Base-by-base conservation (phyloP, 176 grass and related monocot genomes). In the Triticum dicoccoides region DNA sequence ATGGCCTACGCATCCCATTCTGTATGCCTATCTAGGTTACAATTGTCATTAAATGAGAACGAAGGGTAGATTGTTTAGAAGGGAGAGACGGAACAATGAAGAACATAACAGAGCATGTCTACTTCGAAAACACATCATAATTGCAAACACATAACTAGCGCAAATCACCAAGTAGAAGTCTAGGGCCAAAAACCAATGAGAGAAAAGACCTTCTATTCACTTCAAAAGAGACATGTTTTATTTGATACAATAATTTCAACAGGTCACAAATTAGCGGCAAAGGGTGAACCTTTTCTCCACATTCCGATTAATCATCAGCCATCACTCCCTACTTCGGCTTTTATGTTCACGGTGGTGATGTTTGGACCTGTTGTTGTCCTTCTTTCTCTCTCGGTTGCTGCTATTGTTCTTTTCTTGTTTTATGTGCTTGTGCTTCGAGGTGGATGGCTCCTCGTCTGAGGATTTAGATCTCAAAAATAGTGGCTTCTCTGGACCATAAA, bases 401-500 rank as follows among this genome's bases (percentile, higher is more conserved):
- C 75, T 68, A 13, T 5, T 51, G 0, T 44, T 73, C 68, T 81
- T 67, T 25, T 61, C 73, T 88, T 92, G 49, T 85, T 82, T 77
- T 67, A 47, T 30, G 63, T 65, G 41, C 73, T 25, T 33, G 11
- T 47, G 39, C 83, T 83, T 52, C 9, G 69, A 58, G 33, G 38
- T 63, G 47, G 32, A 88, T 52, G 77, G 49, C 59, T 77, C 78
- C 61, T 65, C 61, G n/a, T 20, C 63, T 25, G n/a, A 37, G 56
- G 65, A 76, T 21, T 80, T 66, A 23, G 69, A 88, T 90, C 69
- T 90, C 10, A 88, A 29, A 85, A 80, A 86, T 41, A 21, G 29
- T 42, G 88, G 86, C 77, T 87, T 91, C 27, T 91, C 86, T 39
- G 81, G 91, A 69, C 84, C 89, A 82, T 85, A 71, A 86, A 89